phyloP scores from a whole-genome alignment of 2,329 filamentous ascomycete genomes.

The Ceratocystiopsis minuta region DNA sequence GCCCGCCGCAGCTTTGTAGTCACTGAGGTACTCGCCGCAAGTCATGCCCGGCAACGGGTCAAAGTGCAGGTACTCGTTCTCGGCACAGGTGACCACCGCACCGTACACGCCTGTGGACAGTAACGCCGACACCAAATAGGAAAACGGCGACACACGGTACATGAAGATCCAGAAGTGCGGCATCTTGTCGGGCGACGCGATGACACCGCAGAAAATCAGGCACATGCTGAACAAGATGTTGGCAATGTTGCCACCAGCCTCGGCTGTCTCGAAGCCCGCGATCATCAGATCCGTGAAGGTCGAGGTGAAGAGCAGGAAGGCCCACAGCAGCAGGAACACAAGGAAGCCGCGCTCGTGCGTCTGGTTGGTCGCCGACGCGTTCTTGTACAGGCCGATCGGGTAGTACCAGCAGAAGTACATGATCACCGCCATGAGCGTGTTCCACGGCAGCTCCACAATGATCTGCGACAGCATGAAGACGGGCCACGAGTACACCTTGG shows the following conservation, averaged over 20 bases:
- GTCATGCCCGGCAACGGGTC: conserved; percentile 37
- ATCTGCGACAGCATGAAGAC: conserved; percentile 74
- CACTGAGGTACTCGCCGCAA: conserved; percentile 39
- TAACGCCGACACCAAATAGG: conserved; percentile 61
- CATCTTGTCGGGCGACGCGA: conserved; percentile 37
- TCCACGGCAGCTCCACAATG: conserved; percentile 72
- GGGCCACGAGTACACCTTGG: conserved; percentile 72
- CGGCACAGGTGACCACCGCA: conserved; percentile 44
- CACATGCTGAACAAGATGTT: conserved; percentile 40
- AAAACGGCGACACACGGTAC: conserved; percentile 69
- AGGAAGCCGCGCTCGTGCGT: conserved; percentile 53
- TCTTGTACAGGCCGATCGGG: conserved; percentile 58
- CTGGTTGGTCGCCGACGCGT: conserved; percentile 43
- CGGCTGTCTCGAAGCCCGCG: conserved; percentile 47
- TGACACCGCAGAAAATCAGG: conserved; percentile 42
- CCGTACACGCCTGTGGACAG: conserved; percentile 52
- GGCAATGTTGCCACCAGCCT: conserved; percentile 47
- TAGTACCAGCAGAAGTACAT: conserved; percentile 64
- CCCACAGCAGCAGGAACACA: conserved; percentile 68
- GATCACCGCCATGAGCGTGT: conserved; percentile 52
- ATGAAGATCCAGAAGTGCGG: conserved; percentile 68
- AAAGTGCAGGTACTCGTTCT: conserved; percentile 53
- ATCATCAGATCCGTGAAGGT: conserved; percentile 61
- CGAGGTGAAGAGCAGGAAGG: conserved; percentile 53
- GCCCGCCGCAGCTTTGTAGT: conserved; percentile 28